A percentile compares a stretch with the other conserved stretches of the same genome.
phyloP scores from a whole-genome alignment of 208 protist genomes.

The Leishmania turanica region DNA sequence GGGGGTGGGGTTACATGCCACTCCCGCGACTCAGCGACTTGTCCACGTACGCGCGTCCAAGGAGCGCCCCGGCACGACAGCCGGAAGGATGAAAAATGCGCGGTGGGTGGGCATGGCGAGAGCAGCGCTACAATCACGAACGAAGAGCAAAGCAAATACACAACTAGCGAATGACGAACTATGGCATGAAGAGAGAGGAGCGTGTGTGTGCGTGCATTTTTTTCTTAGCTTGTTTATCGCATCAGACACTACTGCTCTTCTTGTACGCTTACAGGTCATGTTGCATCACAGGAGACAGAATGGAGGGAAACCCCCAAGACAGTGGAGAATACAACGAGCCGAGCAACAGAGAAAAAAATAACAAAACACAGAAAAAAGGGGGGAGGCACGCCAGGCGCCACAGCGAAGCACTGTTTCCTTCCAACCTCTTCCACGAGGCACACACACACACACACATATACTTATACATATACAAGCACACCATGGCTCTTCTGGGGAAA shows the following conservation, averaged over 20 bases:
- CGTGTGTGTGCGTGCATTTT: background rate
- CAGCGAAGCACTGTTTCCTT: background rate
- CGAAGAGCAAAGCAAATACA: background rate
- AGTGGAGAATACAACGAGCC: background rate
- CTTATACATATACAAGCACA: too few species aligned
- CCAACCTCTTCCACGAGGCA: background rate
- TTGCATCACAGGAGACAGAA: background rate
- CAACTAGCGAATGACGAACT: background rate
- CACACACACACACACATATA: background rate
- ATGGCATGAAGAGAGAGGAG: background rate
- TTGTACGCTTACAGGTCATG: background rate
- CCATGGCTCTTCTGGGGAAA: too few species aligned
- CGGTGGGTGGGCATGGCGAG: background rate
- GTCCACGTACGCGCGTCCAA: too few species aligned
- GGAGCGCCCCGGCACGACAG: background rate
- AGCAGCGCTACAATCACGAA: background rate
- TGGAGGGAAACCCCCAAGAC: background rate
- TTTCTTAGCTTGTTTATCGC: background rate
- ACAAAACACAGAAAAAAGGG: background rate
- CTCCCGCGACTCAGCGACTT: background rate
- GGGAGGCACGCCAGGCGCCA: background rate
- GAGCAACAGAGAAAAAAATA: background rate
- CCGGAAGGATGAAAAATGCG: background rate
- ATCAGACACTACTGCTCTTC: background rate
- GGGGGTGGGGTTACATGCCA: background rate